phyloP scores from a whole-genome alignment of 2,329 filamentous ascomycete genomes.

The Trichoderma citrinoviride region DNA sequence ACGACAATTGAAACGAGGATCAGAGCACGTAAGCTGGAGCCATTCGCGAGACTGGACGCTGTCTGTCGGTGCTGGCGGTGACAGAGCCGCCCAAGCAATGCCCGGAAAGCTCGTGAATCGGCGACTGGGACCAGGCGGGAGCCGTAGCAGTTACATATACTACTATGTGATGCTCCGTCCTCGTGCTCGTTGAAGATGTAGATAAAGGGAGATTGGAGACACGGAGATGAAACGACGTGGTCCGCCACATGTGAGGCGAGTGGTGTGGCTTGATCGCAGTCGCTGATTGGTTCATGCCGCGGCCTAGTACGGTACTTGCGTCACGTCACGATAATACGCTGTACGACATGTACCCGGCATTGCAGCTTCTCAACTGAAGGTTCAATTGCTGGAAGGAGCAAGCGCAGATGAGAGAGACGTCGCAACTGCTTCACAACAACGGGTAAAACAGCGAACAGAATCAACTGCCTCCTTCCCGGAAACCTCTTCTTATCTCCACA shows the following conservation, averaged over 20 bases:
- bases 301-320: background rate
- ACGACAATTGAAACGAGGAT: background rate
- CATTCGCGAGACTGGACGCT: conserved; percentile 11
- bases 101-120: background rate
- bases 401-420: background rate
- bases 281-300: background rate
- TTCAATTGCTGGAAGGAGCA: background rate
- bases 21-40: background rate
- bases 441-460: background rate
- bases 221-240: conserved; percentile 21
- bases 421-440: background rate
- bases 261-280: conserved; percentile 12
- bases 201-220: conserved; percentile 19
- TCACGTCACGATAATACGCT: background rate
- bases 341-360: background rate
- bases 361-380: background rate
- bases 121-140: background rate
- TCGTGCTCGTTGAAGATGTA: background rate
- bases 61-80: background rate
- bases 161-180: background rate
- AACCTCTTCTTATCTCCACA: background rate
- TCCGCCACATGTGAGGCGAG: conserved; percentile 21
- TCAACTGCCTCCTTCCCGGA: background rate
- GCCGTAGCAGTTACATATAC: background rate
- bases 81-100: conserved; percentile 11